Percentiles rank a stretch among this genome's conserved stretches.
phyloP scores from a whole-genome alignment of 306 rosid species.

The Vachellia pachyceras region DNA sequence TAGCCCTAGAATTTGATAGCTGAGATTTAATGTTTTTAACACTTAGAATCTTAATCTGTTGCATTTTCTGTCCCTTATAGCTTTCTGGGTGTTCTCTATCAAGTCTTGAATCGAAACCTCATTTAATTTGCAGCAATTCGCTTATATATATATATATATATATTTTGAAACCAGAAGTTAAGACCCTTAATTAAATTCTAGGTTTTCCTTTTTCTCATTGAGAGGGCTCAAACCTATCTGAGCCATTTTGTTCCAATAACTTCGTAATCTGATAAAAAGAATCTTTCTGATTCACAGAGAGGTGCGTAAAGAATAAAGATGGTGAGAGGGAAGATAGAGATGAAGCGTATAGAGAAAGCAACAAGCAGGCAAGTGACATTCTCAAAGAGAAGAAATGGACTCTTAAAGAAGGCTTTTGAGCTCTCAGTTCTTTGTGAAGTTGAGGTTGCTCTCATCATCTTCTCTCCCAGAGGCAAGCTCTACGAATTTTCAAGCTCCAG shows the following conservation, averaged over 20 bases:
- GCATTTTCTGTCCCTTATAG: slow-evolving; percentile 17
- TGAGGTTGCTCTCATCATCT: slow-evolving; percentile 52
- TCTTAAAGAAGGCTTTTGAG: slow-evolving; percentile 88
- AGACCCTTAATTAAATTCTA: not conserved
- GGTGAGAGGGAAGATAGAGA: slow-evolving; percentile 92
- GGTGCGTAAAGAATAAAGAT: slow-evolving; percentile 37
- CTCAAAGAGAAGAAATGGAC: slow-evolving; percentile 76
- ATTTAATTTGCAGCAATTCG: slow-evolving; percentile 17
- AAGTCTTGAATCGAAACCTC: not conserved
- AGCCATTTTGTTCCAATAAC: not conserved
- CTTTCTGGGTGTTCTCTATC: slow-evolving; percentile 10
- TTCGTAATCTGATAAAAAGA: not conserved
- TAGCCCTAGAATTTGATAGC: not conserved
- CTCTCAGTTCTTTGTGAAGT: slow-evolving; percentile 82
- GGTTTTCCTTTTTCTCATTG: slow-evolving; percentile 7
- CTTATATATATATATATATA: not conserved
- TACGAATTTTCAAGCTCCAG: slow-evolving; percentile 52
- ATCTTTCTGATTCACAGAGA: not conserved
- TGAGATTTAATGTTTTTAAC: not conserved
- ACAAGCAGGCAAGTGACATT: slow-evolving; percentile 85
- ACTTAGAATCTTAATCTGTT: not conserved
- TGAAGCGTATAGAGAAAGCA: slow-evolving; percentile 67
- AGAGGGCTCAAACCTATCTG: not conserved
- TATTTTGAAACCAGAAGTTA: not conserved
- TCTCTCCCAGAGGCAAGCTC: slow-evolving; percentile 54